Base-by-base conservation (phyloP, 768 basidiomycete species). In the Lactarius psammicola region DNA sequence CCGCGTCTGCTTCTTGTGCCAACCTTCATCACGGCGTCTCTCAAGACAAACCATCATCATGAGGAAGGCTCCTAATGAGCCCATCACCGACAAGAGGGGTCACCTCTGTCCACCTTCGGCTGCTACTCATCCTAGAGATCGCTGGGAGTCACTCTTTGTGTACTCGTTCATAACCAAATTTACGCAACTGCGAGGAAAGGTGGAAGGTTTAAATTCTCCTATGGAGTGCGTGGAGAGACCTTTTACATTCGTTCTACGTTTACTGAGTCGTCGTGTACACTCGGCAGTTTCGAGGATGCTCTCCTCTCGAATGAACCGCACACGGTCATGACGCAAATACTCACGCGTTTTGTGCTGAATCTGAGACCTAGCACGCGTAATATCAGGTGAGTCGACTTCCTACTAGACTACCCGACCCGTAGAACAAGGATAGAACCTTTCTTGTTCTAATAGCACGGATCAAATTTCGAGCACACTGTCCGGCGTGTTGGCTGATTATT, bases 361-460 rank as follows among this genome's bases (percentile, higher is more conserved):
- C 84, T 94, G 71, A 85, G 87, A 73, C 91, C 92, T 23, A 88
- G 88, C 76, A 89, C 91, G 87, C 89, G 91, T 88, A 92, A 92
- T 81, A 82, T 92, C 77, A 90, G 88, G 91, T 90, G 78, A 78
- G 86, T 75, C 76, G 77, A 75, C 75, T 76, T 76, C 65, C 56
- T 63, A 69, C 71, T 69, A 65, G 63, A 70, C 73, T 69, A 68
- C 66, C 69, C 68, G 60, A 70, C 73, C 70, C 70, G 76, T 69
- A 72, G 69, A 72, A 68, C 71, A 69, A 74, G 73, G 77, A 71
- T 75, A 73, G 72, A 72, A 70, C 73, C 70, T 75, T 72, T 60
- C 72, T 74, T 71, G 67, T 70, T 72, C 71, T 75, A 71, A 66
- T 75, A 94, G 92, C 76, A 81, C 83, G 73, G 91, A 93, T 81